Evolutionary conservation across 2,329 filamentous ascomycete genomes (phyloP).

Genomic region (Arachnomyces sp.): DNA sequence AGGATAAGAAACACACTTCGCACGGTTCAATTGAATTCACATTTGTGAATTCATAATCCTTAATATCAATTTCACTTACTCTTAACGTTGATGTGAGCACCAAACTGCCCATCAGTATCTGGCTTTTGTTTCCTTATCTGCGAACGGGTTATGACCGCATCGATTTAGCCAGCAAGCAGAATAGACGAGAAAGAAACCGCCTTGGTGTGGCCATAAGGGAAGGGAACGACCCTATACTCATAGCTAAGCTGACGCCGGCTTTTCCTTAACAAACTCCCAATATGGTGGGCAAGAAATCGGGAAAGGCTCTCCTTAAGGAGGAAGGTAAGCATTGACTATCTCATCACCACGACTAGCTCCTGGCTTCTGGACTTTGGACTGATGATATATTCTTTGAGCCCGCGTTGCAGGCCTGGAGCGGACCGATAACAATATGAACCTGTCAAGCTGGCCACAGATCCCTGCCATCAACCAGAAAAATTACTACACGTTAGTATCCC

Average conservation of each 20-base stretch:
- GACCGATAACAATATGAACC: slow-evolving; percentile 97
- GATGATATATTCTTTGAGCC: slow-evolving; percentile 4
- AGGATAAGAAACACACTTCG: no score
- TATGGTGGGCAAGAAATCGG: slow-evolving; percentile 62
- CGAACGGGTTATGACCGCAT: no score
- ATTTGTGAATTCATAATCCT: no score
- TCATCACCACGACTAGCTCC: not conserved
- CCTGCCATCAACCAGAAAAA: slow-evolving; percentile 98
- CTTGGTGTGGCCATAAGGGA: no score
- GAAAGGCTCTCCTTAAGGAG: slow-evolving; percentile 54
- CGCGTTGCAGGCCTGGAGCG: slow-evolving; percentile 67
- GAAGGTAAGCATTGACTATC: slow-evolving; percentile 38
- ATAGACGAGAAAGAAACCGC: no score
- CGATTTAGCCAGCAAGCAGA: no score
- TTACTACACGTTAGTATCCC: slow-evolving; percentile 75
- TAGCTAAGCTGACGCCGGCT: not conserved
- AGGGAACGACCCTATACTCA: not conserved
- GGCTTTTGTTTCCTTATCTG: no score
- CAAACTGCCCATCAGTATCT: no score
- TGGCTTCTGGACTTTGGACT: not conserved
- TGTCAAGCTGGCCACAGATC: slow-evolving; percentile 88
- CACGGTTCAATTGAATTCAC: no score
- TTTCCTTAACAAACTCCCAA: slow-evolving; percentile 12
- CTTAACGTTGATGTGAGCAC: no score
- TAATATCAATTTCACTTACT: no score